phyloP scores from a whole-genome alignment of 2,329 filamentous ascomycete genomes.

The Lachnum nothofagi region DNA sequence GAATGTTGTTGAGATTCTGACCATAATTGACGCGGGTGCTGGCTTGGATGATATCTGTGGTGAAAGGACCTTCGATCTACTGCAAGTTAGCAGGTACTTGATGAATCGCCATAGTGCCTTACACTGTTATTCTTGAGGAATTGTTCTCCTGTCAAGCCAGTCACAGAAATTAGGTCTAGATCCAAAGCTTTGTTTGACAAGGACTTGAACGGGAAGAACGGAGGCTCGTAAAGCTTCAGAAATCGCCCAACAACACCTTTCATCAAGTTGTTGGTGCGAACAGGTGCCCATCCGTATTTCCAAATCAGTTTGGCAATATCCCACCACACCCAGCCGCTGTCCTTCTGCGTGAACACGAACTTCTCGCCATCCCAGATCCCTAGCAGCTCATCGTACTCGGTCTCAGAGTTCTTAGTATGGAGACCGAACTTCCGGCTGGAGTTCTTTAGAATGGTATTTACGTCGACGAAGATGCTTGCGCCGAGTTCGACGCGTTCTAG shows the following conservation, averaged over 20 bases:
- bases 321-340: conserved; percentile 66
- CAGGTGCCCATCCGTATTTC: conserved; percentile 77
- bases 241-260: conserved; percentile 68
- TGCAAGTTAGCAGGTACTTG: conserved; percentile 8
- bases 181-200: conserved; percentile 64
- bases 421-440: conserved; percentile 70
- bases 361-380: conserved; percentile 79
- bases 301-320: conserved; percentile 73
- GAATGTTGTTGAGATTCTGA: conserved; percentile 78
- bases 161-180: conserved; percentile 61
- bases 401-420: conserved; percentile 43
- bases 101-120: conserved; percentile 12
- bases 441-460: conserved; percentile 76
- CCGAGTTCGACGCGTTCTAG: conserved; percentile 74
- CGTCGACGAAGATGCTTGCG: conserved; percentile 82
- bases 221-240: conserved; percentile 71
- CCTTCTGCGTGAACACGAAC: conserved; percentile 64
- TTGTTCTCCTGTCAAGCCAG: conserved; percentile 67
- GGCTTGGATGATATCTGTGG: conserved; percentile 80
- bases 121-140: conserved; percentile 62
- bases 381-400: conserved; percentile 44
- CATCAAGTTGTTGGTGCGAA: conserved; percentile 68
- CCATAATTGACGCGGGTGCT: conserved; percentile 93
- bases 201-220: conserved; percentile 78
- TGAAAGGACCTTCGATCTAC: conserved; percentile 60